A percentile compares a stretch with the other conserved stretches of the same genome.
Evolutionary conservation across 768 basidiomycete genomes (phyloP).

Genomic region (Daedaleopsis sinensis): DNA sequence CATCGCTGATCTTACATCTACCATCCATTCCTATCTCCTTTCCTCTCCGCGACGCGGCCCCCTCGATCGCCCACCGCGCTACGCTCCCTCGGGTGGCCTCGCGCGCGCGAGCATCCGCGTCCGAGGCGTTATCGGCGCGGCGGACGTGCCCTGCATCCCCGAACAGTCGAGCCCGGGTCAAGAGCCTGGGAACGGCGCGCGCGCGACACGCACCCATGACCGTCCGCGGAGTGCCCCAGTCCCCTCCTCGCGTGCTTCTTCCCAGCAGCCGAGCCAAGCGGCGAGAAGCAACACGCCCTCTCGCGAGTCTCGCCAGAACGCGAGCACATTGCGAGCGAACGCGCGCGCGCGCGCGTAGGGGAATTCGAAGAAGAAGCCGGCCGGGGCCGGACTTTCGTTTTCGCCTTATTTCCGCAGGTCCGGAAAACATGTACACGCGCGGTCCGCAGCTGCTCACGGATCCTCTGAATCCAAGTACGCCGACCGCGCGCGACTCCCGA

Average conservation of each 20-base stretch:
- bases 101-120: neutral
- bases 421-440: too few species aligned
- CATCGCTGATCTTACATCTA: neutral
- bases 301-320: neutral
- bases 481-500: too few species aligned
- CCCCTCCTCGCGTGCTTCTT: neutral
- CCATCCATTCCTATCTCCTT: neutral
- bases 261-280: neutral
- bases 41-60: neutral
- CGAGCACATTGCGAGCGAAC: neutral
- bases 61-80: neutral
- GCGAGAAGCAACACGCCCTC: neutral
- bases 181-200: constrained; percentile 6
- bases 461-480: too few species aligned
- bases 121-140: neutral
- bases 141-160: neutral
- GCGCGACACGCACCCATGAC: constrained; percentile 8
- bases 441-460: too few species aligned
- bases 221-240: neutral
- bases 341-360: too few species aligned
- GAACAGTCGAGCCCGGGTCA: constrained; percentile 15
- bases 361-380: too few species aligned
- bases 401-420: too few species aligned
- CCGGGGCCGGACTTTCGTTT: too few species aligned
- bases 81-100: neutral